Evolutionary conservation across 768 basidiomycete genomes (phyloP).

Genomic region (Lyophyllum atratum): DNA sequence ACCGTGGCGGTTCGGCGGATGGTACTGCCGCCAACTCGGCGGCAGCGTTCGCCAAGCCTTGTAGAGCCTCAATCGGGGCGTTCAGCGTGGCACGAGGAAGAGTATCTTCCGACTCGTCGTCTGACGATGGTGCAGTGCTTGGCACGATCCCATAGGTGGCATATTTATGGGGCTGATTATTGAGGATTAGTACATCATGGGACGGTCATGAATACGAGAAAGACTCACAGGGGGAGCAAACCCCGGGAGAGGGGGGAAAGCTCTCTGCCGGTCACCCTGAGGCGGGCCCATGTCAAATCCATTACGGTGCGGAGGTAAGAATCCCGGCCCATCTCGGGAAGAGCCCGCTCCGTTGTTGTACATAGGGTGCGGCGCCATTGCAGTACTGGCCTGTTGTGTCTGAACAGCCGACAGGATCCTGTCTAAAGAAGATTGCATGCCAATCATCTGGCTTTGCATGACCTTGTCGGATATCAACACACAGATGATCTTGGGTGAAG

Average conservation of each 20-base stretch:
- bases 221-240: slow-evolving; percentile 83
- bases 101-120: slow-evolving; percentile 91
- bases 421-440: slow-evolving; percentile 88
- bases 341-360: slow-evolving; percentile 34
- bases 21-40: slow-evolving; percentile 89
- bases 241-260: slow-evolving; percentile 87
- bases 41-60: slow-evolving; percentile 93
- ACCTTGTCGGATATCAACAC: slow-evolving; percentile 45
- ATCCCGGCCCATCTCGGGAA: slow-evolving; percentile 32
- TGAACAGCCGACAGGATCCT: slow-evolving; percentile 75
- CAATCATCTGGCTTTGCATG: slow-evolving; percentile 94
- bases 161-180: slow-evolving; percentile 77
- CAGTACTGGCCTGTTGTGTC: slow-evolving; percentile 34
- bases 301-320: slow-evolving; percentile 38
- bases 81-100: slow-evolving; percentile 82
- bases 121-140: slow-evolving; percentile 80
- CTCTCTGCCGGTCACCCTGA: slow-evolving; percentile 32
- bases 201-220: neutral
- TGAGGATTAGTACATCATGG: neutral
- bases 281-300: slow-evolving; percentile 39
- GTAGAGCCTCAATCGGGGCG: slow-evolving; percentile 92
- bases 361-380: slow-evolving; percentile 35
- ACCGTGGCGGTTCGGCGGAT: slow-evolving; percentile 66
- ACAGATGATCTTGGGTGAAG: slow-evolving; percentile 2
- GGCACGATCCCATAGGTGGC: slow-evolving; percentile 89